Conservation (phyloP, 305 asterid species). For the Fraxinus albicans region DNA sequence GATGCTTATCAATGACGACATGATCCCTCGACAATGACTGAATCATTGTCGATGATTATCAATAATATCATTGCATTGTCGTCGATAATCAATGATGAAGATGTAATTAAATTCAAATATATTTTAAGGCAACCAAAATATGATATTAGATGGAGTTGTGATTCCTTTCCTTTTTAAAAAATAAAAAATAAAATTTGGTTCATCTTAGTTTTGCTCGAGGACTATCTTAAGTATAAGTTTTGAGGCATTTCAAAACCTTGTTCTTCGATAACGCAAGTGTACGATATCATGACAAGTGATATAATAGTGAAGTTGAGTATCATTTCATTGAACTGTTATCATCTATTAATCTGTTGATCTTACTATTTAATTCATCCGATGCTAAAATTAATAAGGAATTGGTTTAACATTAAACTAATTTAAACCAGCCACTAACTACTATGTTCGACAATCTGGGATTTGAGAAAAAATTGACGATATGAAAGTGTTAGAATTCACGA, state of each 20-base stretch:
- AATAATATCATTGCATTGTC: no score
- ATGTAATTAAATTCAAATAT: background rate
- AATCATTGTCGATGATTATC: background rate
- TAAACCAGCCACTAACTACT: no score
- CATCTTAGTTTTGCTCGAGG: background rate
- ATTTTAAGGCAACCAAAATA: background rate
- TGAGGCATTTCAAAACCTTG: background rate
- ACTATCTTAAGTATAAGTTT: background rate
- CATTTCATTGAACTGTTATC: no score
- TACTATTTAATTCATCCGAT: no score
- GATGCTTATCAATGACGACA: background rate
- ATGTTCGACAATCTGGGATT: background rate
- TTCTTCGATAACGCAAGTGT: no score
- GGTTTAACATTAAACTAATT: no score
- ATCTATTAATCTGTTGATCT: no score
- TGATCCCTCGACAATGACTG: background rate
- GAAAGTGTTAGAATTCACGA: background rate
- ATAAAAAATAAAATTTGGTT: background rate
- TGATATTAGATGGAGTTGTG: background rate
- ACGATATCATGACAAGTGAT: background rate
- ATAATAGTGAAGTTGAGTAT: background rate
- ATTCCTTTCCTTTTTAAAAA: background rate
- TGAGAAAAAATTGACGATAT: background rate
- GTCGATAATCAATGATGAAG: background rate
- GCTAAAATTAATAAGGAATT: no score